Conservation (phyloP, 495 filamentous ascomycete genomes). For the Entonaema liquescens region DNA sequence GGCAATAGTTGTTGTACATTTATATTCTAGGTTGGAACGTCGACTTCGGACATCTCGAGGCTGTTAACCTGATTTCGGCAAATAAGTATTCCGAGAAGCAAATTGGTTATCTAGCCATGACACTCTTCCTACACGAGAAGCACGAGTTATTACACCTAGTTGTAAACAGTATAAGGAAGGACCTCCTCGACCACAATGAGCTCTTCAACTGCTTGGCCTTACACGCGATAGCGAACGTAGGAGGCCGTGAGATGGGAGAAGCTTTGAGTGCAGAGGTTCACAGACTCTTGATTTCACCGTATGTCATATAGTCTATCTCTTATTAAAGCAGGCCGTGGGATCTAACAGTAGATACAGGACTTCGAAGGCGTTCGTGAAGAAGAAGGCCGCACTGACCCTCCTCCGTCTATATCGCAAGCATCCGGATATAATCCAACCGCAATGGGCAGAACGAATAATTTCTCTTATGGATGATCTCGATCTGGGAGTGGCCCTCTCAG, state of each 20-base stretch:
- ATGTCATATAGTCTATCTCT: conserved; percentile 49
- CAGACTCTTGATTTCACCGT: conserved; percentile 94
- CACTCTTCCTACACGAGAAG: conserved; percentile 94
- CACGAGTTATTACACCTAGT: conserved; percentile 96
- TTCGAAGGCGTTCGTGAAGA: conserved; percentile 98
- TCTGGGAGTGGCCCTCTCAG: conserved; percentile 92
- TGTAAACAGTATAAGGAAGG: conserved; percentile 98
- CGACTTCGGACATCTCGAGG: conserved; percentile 98
- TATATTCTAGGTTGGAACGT: conserved; percentile 99
- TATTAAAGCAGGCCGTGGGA: background rate
- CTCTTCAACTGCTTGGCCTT: conserved; percentile 97
- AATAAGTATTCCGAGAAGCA: conserved; percentile 99
- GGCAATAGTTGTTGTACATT: conserved; percentile 85
- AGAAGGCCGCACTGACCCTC: conserved; percentile 97
- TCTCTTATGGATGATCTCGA: conserved; percentile 97
- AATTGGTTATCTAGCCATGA: conserved; percentile 98
- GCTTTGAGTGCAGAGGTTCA: conserved; percentile 94
- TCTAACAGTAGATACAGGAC: conserved; percentile 64
- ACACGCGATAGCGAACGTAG: conserved; percentile 98
- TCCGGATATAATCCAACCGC: conserved; percentile 88
- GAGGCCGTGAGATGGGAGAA: conserved; percentile 95
- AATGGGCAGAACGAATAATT: conserved; percentile 98
- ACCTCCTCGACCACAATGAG: conserved; percentile 93
- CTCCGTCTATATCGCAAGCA: conserved; percentile 95
- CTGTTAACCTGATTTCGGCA: conserved; percentile 95